Conservation (phyloP, 352 stramenopile species). For the Phytophthora cactorum region DNA sequence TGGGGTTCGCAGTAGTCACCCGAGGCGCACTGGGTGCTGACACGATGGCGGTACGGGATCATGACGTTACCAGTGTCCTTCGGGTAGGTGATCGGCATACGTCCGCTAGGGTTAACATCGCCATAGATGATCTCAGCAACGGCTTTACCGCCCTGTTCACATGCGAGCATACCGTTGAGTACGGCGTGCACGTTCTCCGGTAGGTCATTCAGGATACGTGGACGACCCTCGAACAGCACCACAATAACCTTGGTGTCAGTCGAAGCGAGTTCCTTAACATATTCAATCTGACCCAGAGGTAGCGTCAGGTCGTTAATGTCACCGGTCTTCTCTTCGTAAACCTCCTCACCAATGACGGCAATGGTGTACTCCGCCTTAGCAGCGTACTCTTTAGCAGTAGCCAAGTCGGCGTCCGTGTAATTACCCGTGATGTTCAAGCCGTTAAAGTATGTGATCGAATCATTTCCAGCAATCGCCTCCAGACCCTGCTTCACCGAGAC, state of each 20-base stretch:
- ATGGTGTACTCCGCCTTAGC: conserved; percentile 35
- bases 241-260: conserved; percentile 57
- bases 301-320: conserved; percentile 70
- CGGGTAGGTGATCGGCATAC: conserved; percentile 71
- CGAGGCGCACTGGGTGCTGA: conserved; percentile 42
- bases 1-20: conserved; percentile 57
- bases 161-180: conserved; percentile 72
- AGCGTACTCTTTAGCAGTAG: conserved; percentile 27
- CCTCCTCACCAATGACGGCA: conserved; percentile 38
- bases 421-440: conserved; percentile 51
- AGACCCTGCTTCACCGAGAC: conserved; percentile 57
- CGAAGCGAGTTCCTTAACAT: conserved; percentile 61
- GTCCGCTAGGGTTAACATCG: conserved; percentile 23
- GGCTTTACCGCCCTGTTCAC: conserved; percentile 70
- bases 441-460: conserved; percentile 55
- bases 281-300: conserved; percentile 56
- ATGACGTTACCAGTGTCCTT: conserved; percentile 46
- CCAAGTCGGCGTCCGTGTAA: conserved; percentile 35
- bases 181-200: conserved; percentile 63
- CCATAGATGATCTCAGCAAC: conserved; percentile 76
- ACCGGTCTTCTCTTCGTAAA: conserved; percentile 69
- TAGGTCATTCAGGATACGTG: conserved; percentile 66
- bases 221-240: conserved; percentile 65
- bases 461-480: conserved; percentile 26
- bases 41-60: conserved; percentile 29